Evolutionary conservation across 148 eudicot genomes (phyloP), one percentile per base, ranked within the genome.

Genomic region (Tetragonia tetragonoides): DNA sequence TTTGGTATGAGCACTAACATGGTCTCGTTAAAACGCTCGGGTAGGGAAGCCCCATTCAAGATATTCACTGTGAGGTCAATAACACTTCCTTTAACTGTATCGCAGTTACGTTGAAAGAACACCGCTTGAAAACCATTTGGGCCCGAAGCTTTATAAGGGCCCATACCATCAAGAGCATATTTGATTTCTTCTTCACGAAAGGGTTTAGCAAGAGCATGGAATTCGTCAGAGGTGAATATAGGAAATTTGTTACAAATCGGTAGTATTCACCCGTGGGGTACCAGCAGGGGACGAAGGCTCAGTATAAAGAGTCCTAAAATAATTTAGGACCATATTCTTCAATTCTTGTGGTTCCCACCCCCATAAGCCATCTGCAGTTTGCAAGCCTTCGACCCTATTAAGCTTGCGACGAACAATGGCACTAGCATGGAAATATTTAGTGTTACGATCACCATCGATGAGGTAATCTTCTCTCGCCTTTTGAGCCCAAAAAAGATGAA

Each of bases 71-170:
- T 42, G 5, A 16, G 3, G 2, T 12, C 11, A 8, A 42, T 34
- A 3, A 66, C 68, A 12, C 7, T 3, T 2, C 10, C 41, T 0
- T 38, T 10, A 3, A 66, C 68, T 0, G 37, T 2, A 3, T 11
- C 17, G 44, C 68, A 66, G 7, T 66, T 15, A 7, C 20, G 16
- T 38, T 66, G 63, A 37, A 53, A 72, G 64, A 54, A 72, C 15
- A 72, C 10, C 23, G 75, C 63, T 53, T 72, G 75, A 34, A 72
- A 72, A 7, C 63, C 64, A 14, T 72, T 64, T 16, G 75, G 75
- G 0, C 75, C 75, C n/a, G 34, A 1, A 28, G 34, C 34, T 28
- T 28, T 28, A 28, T 28, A 28, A 28, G 34, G 34, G 34, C 34
- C 14, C 44, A 56, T 72, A 2, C 14, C 21, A 2, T 53, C 28